Evolutionary conservation across 441 rosid species (phyloP), one percentile per base, ranked within the genome.

Genomic region (Pelargonium citronellum): DNA sequence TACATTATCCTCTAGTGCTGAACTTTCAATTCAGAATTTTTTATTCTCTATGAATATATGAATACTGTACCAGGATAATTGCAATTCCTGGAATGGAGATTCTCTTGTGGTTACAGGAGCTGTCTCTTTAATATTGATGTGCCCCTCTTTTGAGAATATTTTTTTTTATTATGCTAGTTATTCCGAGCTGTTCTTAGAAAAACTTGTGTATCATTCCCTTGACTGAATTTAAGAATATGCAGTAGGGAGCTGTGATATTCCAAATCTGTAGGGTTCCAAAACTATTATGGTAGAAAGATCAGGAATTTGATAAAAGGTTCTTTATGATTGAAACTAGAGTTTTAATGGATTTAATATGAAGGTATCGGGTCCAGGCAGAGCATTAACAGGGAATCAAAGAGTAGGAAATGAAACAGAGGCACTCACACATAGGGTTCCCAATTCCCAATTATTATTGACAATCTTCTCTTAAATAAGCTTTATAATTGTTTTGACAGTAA

Each of bases 321-420:
- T 53, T 53, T 53, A 53, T 53, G 60, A 53, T 15, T 53, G 16
- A 53, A 53, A n/a, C 19, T 53, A 53, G 60, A 53, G 60, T 53
- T 53, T 53, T 53, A 16, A n/a, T 15, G 60, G 60, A 16, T 53
- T 53, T 53, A 53, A 53, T 15, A 5, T 17, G 17, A 53, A 53
- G n/a, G 60, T 53, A 53, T 53, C 7, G n/a, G 20, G 6, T 0
- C 17, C 60, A 5, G 60, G 19, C 20, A n/a, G 60, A n/a, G 17
- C 60, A 37, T 5, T 53, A 53, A 53, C 60, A 53, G 60, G 60
- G 60, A 53, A 17, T 53, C 60, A 4, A 37, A 37, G 20, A 15
- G 60, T 53, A 53, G 60, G 20, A 16, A 53, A 53, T 53, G 60
- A 53, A 53, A 53, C 60, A 53, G 20, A 53, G 60, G 60, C 60